These are phyloP conservation scores for Leucocoprinus leucothites DNA, from an alignment of 768 basidiomycete genomes.

Conservation along the genomic window DNA sequence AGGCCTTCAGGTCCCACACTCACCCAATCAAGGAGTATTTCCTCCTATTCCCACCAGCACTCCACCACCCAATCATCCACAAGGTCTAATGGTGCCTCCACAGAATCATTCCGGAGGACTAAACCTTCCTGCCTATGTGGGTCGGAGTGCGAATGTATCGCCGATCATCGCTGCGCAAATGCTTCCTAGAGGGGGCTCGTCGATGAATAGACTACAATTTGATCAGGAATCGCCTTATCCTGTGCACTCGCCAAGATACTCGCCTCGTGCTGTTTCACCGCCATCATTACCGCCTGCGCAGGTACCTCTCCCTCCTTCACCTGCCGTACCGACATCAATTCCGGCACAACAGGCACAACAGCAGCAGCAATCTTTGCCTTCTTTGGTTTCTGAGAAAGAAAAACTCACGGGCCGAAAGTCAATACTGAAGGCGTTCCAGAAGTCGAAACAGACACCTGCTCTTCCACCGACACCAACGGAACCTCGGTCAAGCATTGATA, in stretches of 20 bases:
- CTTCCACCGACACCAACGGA: constrained; percentile 12
- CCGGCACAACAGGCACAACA: constrained; percentile 11
- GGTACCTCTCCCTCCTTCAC: constrained; percentile 20
- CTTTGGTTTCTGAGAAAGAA: constrained; percentile 37
- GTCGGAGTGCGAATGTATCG: constrained; percentile 19
- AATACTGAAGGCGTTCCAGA: constrained; percentile 48
- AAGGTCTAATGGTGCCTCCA: constrained; percentile 1
- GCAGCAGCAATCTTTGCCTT: constrained; percentile 12
- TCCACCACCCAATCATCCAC: constrained; percentile 7
- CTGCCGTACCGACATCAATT: constrained; percentile 18
- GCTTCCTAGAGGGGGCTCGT: constrained; percentile 30
- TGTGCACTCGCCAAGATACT: constrained; percentile 32
- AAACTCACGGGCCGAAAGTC: constrained; percentile 58
- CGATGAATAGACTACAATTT: constrained; percentile 54
- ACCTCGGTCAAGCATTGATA: constrained; percentile 36
- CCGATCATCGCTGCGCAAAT: constrained; percentile 42
- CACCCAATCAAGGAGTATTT: neutral
- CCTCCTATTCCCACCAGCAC: constrained; percentile 2
- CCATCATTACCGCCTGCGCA: constrained; percentile 14
- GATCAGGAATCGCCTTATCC: constrained; percentile 77
- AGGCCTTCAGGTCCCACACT: constrained; percentile 1
- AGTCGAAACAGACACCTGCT: constrained; percentile 19
- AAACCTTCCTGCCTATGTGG: neutral
- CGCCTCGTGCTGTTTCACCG: constrained; percentile 31
- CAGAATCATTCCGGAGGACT: constrained; percentile 5